Base-by-base conservation (phyloP, 352 stramenopile species). In the Stephanocyclus meneghinianus region DNA sequence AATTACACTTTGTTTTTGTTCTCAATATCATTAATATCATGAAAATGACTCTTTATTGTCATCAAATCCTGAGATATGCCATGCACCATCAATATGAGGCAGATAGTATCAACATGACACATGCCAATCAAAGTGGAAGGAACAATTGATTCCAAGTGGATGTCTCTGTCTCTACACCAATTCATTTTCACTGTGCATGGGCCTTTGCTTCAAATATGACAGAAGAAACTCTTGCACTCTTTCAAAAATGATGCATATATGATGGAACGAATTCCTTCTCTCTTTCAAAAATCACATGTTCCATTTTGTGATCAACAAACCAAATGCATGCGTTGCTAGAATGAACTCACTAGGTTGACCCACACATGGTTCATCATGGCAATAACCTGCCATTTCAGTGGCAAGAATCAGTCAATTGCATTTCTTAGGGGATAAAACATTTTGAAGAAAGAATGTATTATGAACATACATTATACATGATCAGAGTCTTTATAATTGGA, bases 51-150 rank as follows among this genome's bases (percentile, higher is more conserved):
- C 63, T 50, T 59, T 61, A 44, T 73, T 48, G 44, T 45, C 56
- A 50, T 76, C 76, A 44, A 86, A 74, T n/a, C 64, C 74, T 29
- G 71, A 86, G 26, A 26, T 70, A 16, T 78, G 81, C 81, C 81
- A 88, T 16, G 81, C 76, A 53, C 81, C 81, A 72, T 87, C 65
- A 44, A 85, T 80, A 50, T 87, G 69, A 10, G 83, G 74, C 32
- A 76, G 64, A 61, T 87, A 90, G 35, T 78, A 83, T 18, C 71
- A 67, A 21, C 68, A 63, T 2, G 68, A 57, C 1, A 78, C 59
- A 59, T 90, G 88, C 16, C 73, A 30, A 71, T 90, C 88, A 11
- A 85, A 68, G 18, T 81, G 63, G 66, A 77, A 88, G 5, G 78
- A 62, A 13, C 71, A 40, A 71, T 90, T 90, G 9, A 90, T 40